Evolutionary conservation across 306 rosid genomes (phyloP).

Genomic region (Ceratonia siliqua): DNA sequence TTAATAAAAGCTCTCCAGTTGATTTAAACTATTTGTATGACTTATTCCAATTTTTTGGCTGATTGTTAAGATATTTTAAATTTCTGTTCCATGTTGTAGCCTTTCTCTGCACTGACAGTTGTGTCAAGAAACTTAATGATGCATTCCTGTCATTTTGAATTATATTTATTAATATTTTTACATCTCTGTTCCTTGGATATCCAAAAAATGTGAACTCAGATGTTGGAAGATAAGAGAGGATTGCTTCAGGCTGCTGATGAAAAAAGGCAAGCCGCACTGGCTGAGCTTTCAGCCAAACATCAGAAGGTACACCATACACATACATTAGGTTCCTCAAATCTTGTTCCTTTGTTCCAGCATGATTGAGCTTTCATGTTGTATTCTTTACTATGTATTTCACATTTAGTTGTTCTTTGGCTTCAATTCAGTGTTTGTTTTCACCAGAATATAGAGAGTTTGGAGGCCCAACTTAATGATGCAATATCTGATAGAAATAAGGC

Average conservation of each 20-base stretch:
- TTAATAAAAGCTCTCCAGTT: conserved; percentile 21
- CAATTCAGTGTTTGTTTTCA: conserved; percentile 34
- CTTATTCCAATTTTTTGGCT: not conserved
- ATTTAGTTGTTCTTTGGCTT: conserved; percentile 26
- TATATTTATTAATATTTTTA: not conserved
- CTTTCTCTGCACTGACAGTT: conserved; percentile 6
- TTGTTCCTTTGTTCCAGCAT: not conserved
- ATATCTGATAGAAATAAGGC: conserved; percentile 86
- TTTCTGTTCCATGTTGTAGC: not conserved
- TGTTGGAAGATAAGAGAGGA: conserved; percentile 82
- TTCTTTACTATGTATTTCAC: conserved; percentile 10
- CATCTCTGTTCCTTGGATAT: conserved; percentile 32
- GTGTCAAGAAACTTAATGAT: conserved; percentile 1
- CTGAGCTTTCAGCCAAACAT: conserved; percentile 89
- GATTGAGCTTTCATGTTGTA: not conserved
- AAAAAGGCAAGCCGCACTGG: conserved; percentile 79
- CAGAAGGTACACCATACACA: conserved; percentile 79
- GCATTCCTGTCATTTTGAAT: conserved; percentile 17
- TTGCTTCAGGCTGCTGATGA: conserved; percentile 88
- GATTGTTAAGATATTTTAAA: conserved; percentile 15
- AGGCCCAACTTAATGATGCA: conserved; percentile 94
- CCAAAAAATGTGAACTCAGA: conserved; percentile 50
- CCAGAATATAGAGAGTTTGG: conserved; percentile 88
- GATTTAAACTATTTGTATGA: conserved; percentile 20
- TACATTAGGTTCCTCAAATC: conserved; percentile 9